Evolutionary conservation across 441 rosid genomes (phyloP).

Genomic region (Codiaeum variegatum): DNA sequence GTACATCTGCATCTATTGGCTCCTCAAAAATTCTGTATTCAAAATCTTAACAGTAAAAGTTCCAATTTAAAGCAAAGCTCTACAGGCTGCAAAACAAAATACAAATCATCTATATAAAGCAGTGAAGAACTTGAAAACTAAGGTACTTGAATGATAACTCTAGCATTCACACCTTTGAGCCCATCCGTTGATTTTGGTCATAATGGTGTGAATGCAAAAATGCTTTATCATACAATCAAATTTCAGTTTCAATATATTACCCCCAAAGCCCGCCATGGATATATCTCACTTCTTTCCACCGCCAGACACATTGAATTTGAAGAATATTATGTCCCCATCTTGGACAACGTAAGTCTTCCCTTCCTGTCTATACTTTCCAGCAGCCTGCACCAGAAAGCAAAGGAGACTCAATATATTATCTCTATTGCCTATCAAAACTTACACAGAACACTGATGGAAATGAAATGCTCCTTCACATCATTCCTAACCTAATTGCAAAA

Average conservation of each 20-base stretch:
- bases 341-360: slow-evolving; percentile 93
- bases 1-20: not conserved
- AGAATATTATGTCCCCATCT: slow-evolving; percentile 89
- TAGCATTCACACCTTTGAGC: not conserved
- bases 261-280: not conserved
- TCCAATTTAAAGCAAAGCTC: not conserved
- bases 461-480: not conserved
- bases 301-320: slow-evolving; percentile 94
- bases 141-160: not conserved
- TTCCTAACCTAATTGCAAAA: not conserved
- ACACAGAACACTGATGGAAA: not conserved
- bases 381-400: slow-evolving; percentile 49
- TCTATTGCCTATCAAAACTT: not conserved
- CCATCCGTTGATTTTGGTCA: not conserved
- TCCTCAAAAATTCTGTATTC: slow-evolving; percentile 8
- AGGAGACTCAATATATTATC: not conserved
- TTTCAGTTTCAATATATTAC: not conserved
- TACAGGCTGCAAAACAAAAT: slow-evolving; percentile 16
- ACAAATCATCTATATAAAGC: slow-evolving; percentile 9
- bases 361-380: slow-evolving; percentile 88
- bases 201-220: slow-evolving; percentile 10
- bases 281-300: slow-evolving; percentile 86
- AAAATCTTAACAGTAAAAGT: not conserved
- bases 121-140: not conserved
- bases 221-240: not conserved